Conservation (phyloP, 352 stramenopile species). For the Globisporangium echinulatum region DNA sequence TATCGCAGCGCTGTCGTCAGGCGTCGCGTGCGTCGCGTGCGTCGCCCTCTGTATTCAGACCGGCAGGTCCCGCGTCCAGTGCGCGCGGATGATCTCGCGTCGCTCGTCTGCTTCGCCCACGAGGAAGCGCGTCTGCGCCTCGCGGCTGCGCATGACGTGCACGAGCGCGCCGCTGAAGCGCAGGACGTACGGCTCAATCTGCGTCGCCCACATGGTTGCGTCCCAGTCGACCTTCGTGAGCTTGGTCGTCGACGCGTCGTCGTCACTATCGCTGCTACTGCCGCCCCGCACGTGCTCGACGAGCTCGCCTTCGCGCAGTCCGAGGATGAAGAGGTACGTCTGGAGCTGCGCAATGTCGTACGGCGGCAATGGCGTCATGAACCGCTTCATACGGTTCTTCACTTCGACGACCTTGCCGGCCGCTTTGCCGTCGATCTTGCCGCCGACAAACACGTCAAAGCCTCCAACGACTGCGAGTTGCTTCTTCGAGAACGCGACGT, state of each 20-base stretch:
- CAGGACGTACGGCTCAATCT: slow-evolving; percentile 62
- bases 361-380: slow-evolving; percentile 63
- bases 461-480: slow-evolving; percentile 36
- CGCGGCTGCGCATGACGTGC: slow-evolving; percentile 66
- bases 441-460: slow-evolving; percentile 66
- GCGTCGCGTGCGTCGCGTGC: too few relatives aligned
- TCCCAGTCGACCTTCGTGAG: slow-evolving; percentile 68
- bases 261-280: not conserved
- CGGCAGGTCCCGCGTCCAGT: slow-evolving; percentile 40
- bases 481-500: slow-evolving; percentile 73
- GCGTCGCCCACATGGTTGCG: slow-evolving; percentile 47
- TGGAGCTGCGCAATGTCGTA: slow-evolving; percentile 82
- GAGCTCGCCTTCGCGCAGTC: slow-evolving; percentile 54
- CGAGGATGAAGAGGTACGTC: slow-evolving; percentile 82
- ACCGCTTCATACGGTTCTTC: slow-evolving; percentile 72
- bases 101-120: slow-evolving; percentile 32
- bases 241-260: slow-evolving; percentile 39
- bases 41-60: not conserved
- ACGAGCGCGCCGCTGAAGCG: slow-evolving; percentile 63
- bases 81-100: slow-evolving; percentile 66
- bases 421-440: slow-evolving; percentile 73
- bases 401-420: slow-evolving; percentile 81
- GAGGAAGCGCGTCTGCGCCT: slow-evolving; percentile 45
- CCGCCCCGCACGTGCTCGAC: slow-evolving; percentile 71
- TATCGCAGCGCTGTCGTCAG: too few relatives aligned